Conservation (phyloP, 495 filamentous ascomycete genomes). For the Hypoxylon intermedium region DNA sequence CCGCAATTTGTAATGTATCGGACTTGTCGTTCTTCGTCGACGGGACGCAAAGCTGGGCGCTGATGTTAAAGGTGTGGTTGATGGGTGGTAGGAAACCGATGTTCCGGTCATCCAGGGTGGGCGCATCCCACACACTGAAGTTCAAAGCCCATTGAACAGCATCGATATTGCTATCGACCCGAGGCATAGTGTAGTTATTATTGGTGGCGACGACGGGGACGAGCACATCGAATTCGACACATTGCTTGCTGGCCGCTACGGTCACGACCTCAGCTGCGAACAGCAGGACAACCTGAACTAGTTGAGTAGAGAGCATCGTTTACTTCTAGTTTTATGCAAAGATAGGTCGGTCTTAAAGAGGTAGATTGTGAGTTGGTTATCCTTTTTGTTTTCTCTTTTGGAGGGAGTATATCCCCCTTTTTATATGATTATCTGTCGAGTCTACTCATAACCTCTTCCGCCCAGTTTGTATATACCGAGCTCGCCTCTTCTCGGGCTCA, state of each 20-base stretch:
- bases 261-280: conserved; percentile 5
- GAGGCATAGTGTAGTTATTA: conserved; percentile 28
- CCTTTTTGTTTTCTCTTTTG: not conserved
- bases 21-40: conserved; percentile 33
- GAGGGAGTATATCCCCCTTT: not conserved
- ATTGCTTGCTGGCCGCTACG: conserved; percentile 17
- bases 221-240: conserved; percentile 40
- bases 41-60: conserved; percentile 50
- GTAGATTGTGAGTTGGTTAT: conserved; percentile 1
- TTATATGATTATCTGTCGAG: not conserved
- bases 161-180: conserved; percentile 41
- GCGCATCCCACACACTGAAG: conserved; percentile 22
- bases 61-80: conserved; percentile 49
- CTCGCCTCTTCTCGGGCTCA: not conserved
- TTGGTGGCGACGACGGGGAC: conserved; percentile 40
- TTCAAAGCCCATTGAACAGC: conserved; percentile 38
- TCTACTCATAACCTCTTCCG: not conserved
- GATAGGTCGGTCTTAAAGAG: not conserved
- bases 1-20: conserved; percentile 59
- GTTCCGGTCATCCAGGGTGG: not conserved
- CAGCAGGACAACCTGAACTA: conserved; percentile 3
- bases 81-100: conserved; percentile 46
- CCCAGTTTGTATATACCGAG: not conserved
- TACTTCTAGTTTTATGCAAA: not conserved
- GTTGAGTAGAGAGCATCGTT: conserved; percentile 1